Evolutionary conservation across 2,329 filamentous ascomycete species (phyloP).

Genomic region (Talaromyces atroroseus): DNA sequence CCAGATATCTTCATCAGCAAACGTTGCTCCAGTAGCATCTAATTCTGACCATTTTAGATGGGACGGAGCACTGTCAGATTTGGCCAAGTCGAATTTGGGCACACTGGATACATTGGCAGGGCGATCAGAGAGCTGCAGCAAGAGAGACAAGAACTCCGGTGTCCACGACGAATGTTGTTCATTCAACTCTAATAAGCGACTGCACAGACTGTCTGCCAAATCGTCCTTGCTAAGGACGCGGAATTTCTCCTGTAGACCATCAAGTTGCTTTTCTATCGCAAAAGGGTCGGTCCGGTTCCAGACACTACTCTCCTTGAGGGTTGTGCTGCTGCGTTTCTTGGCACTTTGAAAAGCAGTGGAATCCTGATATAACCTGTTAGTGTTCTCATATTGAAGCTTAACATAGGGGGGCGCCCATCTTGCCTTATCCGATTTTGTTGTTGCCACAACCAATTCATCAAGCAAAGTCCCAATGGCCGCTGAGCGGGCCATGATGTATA

Average conservation of each 20-base stretch:
- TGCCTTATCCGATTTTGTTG: slow-evolving; percentile 10
- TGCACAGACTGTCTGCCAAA: slow-evolving; percentile 63
- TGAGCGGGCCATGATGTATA: slow-evolving; percentile 61
- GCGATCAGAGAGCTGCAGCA: slow-evolving; percentile 75
- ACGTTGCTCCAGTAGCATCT: slow-evolving; percentile 67
- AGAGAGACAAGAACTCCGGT: slow-evolving; percentile 71
- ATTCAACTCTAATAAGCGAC: slow-evolving; percentile 56
- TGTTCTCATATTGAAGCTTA: not conserved
- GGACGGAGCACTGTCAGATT: not conserved
- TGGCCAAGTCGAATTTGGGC: slow-evolving; percentile 26
- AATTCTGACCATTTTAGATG: slow-evolving; percentile 73
- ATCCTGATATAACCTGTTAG: slow-evolving; percentile 19
- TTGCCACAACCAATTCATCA: slow-evolving; percentile 59
- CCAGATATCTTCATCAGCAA: slow-evolving; percentile 41
- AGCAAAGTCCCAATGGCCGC: slow-evolving; percentile 59
- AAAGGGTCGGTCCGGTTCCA: slow-evolving; percentile 66
- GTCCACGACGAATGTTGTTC: slow-evolving; percentile 57
- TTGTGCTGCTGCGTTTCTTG: slow-evolving; percentile 28
- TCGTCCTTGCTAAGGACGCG: slow-evolving; percentile 72
- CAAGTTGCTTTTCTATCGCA: slow-evolving; percentile 59
- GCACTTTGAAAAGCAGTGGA: slow-evolving; percentile 23
- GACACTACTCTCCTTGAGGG: slow-evolving; percentile 42
- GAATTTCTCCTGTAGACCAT: slow-evolving; percentile 81
- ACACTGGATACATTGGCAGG: slow-evolving; percentile 67
- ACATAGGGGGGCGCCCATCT: not conserved